Conservation (phyloP, 805 yeast species). For the Yarrowia hollandica region DNA sequence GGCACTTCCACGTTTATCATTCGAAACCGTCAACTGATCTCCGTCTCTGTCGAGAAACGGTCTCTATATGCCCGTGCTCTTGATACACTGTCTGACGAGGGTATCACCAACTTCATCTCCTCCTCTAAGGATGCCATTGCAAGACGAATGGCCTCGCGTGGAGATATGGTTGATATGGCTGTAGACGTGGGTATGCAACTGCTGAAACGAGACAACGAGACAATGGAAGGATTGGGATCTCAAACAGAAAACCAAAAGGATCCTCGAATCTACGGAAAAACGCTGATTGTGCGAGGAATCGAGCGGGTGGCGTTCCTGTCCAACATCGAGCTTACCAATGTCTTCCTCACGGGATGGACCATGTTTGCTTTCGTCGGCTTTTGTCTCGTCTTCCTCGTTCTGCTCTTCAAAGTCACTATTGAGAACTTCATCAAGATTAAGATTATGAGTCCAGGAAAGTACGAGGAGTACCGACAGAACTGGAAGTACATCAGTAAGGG, state of each 20-base stretch:
- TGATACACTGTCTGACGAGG: conserved; percentile 28
- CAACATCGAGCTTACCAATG: conserved; percentile 77
- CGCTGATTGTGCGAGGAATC: conserved; percentile 83
- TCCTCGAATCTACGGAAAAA: conserved; percentile 58
- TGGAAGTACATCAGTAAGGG: conserved; percentile 90
- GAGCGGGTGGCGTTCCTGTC: conserved; percentile 87
- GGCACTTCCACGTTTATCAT: conserved; percentile 80
- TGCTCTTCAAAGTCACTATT: conserved; percentile 66
- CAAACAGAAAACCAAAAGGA: conserved; percentile 55
- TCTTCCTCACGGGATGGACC: conserved; percentile 83
- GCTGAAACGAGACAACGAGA: neutral
- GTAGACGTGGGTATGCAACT: neutral
- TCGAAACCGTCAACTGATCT: conserved; percentile 59
- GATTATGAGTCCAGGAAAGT: conserved; percentile 60
- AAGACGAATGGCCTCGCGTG: conserved; percentile 18
- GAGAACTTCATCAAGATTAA: conserved; percentile 64
- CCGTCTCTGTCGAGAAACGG: conserved; percentile 71
- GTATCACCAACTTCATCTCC: neutral
- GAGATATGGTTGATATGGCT: conserved; percentile 12
- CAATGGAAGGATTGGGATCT: neutral
- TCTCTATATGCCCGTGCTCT: conserved; percentile 33
- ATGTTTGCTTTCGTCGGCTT: conserved; percentile 77
- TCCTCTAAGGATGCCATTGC: conserved; percentile 16
- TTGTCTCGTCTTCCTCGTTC: conserved; percentile 54
- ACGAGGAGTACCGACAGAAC: conserved; percentile 72